phyloP scores from a whole-genome alignment of 768 basidiomycete species.

The Podaxis pistillaris region DNA sequence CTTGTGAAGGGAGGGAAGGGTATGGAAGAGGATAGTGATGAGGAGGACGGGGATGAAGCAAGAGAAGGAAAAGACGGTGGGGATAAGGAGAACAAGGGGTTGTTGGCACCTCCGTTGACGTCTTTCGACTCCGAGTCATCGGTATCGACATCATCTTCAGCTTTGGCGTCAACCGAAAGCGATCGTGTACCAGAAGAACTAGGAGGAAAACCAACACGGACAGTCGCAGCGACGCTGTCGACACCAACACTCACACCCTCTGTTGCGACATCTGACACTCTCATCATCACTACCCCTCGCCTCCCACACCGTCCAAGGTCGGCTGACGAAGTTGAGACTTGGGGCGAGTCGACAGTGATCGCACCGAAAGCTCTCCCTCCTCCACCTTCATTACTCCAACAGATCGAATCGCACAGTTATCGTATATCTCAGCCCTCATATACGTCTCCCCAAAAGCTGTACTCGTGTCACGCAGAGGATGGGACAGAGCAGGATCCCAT shows the following conservation, averaged over 20 bases:
- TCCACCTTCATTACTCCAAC: neutral
- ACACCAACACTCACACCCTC: neutral
- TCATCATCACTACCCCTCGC: neutral
- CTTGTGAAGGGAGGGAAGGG: slow-evolving; percentile 28
- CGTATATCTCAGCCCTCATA: neutral
- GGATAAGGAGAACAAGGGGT: slow-evolving; percentile 5
- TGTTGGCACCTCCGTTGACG: neutral
- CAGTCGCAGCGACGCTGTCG: neutral
- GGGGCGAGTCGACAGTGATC: neutral
- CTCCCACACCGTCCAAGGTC: neutral
- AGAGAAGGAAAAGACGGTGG: slow-evolving; percentile 16
- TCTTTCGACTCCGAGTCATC: slow-evolving; percentile 7
- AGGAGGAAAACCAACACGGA: neutral
- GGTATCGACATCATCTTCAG: neutral
- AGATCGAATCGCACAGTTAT: neutral
- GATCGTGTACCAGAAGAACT: neutral
- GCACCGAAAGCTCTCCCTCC: neutral
- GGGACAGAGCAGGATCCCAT: neutral
- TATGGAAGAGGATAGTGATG: slow-evolving; percentile 28
- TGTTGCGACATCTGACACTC: neutral
- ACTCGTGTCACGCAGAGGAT: neutral
- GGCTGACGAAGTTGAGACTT: neutral
- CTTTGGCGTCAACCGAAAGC: slow-evolving; percentile 11
- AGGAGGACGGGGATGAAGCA: slow-evolving; percentile 24
- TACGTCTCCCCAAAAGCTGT: neutral